Percentiles rank a stretch among this genome's conserved stretches.
Conservation (phyloP, 2,329 filamentous ascomycete species). For the Verruconis gallopava region DNA sequence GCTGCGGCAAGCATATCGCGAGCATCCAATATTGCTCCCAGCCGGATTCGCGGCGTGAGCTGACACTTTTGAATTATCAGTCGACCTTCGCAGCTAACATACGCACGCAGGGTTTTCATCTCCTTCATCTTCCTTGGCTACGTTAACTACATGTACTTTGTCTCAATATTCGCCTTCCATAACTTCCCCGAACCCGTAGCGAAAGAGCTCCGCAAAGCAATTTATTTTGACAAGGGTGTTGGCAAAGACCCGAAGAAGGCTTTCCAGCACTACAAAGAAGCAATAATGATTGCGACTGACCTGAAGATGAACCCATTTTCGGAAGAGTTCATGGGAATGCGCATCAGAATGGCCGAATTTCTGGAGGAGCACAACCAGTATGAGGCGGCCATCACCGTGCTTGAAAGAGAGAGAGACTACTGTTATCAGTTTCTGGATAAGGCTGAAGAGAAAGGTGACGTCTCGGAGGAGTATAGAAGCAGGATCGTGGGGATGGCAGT, state of each 20-base stretch:
- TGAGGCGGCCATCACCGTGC: constrained; percentile 57
- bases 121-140: constrained; percentile 28
- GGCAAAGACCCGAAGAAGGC: constrained; percentile 56
- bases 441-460: constrained; percentile 31
- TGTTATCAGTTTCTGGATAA: constrained; percentile 35
- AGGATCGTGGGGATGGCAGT: constrained; percentile 62
- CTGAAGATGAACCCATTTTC: constrained; percentile 75
- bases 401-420: constrained; percentile 64
- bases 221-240: constrained; percentile 71
- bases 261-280: constrained; percentile 70
- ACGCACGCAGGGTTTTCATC: constrained; percentile 22
- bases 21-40: background rate
- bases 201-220: constrained; percentile 64
- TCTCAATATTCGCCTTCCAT: constrained; percentile 33
- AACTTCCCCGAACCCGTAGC: constrained; percentile 58
- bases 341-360: constrained; percentile 67
- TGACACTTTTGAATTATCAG: too few relatives aligned
- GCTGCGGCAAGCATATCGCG: background rate
- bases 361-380: constrained; percentile 58
- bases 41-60: too few relatives aligned
- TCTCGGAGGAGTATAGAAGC: constrained; percentile 38
- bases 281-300: constrained; percentile 59
- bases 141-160: constrained; percentile 32
- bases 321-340: constrained; percentile 81
- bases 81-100: too few relatives aligned